Conservation (phyloP, 2,329 filamentous ascomycete genomes). For the Paramyrothecium sp. region DNA sequence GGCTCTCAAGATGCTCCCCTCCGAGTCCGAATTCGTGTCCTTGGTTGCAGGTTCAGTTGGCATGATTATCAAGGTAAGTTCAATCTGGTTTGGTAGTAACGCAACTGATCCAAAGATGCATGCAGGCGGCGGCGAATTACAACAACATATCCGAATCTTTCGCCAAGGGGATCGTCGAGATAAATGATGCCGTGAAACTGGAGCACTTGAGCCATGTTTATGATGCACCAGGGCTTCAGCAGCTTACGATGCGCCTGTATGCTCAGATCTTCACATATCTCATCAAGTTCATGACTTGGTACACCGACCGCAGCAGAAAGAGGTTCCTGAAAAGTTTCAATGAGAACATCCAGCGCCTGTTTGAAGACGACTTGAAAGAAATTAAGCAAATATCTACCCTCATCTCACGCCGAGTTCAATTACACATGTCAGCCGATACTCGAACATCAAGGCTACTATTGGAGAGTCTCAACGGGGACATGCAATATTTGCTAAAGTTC, state of each 20-base stretch:
- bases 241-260: conserved; percentile 13
- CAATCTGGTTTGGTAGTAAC: background rate
- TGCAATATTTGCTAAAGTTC: conserved; percentile 7
- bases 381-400: conserved; percentile 5
- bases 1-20: conserved; percentile 12
- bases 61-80: conserved; percentile 12
- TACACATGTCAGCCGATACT: conserved; percentile 9
- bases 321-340: conserved; percentile 13
- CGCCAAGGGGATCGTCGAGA: conserved; percentile 9
- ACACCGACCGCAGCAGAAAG: conserved; percentile 8
- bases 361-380: conserved; percentile 8
- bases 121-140: conserved; percentile 13
- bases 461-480: conserved; percentile 5
- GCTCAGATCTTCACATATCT: conserved; percentile 12
- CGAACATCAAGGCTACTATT: conserved; percentile 6
- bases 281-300: conserved; percentile 14
- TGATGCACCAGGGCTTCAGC: conserved; percentile 3
- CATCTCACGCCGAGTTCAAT: conserved; percentile 7
- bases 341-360: conserved; percentile 5
- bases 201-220: conserved; percentile 8
- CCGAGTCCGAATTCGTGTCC: conserved; percentile 11
- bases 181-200: conserved; percentile 13
- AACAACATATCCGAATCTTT: conserved; percentile 11
- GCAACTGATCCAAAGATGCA: background rate
- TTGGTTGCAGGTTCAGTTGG: conserved; percentile 10